These are phyloP conservation scores for Termitomyces eurrhizus DNA, from an alignment of 768 basidiomycete genomes.

Conservation along the genomic window DNA sequence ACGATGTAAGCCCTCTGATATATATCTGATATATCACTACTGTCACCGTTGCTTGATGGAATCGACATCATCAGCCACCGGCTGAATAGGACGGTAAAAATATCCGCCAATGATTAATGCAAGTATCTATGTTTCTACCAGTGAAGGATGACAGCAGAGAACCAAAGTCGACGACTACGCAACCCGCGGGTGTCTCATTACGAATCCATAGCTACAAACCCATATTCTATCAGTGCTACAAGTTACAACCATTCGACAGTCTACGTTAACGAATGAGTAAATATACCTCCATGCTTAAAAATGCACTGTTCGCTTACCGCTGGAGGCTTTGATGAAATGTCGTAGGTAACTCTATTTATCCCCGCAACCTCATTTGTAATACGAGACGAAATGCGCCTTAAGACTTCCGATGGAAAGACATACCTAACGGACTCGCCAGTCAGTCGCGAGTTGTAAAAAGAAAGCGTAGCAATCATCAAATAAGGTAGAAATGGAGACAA, in stretches of 20 bases:
- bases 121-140: conserved; percentile 1
- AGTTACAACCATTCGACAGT: conserved; percentile 48
- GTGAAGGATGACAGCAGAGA: neutral
- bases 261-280: conserved; percentile 21
- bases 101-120: neutral
- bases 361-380: conserved; percentile 98
- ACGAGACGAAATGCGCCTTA: conserved; percentile 89
- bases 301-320: conserved; percentile 48
- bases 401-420: conserved; percentile 88
- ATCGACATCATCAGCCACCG: neutral
- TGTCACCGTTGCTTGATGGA: conserved; percentile 7
- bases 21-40: neutral
- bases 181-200: neutral
- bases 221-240: neutral
- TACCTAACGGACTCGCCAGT: conserved; percentile 53
- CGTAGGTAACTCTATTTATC: conserved; percentile 94
- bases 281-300: neutral
- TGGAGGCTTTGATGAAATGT: conserved; percentile 96
- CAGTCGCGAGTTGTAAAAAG: conserved; percentile 8
- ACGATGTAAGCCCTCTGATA: neutral
- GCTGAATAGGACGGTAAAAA: conserved; percentile 6
- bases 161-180: neutral
- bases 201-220: neutral
- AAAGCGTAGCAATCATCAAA: neutral
- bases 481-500: neutral